A percentile compares a stretch with the other conserved stretches of the same genome.
phyloP scores from a whole-genome alignment of 1,139 yeast species.

The Meyerozyma carpophila region DNA sequence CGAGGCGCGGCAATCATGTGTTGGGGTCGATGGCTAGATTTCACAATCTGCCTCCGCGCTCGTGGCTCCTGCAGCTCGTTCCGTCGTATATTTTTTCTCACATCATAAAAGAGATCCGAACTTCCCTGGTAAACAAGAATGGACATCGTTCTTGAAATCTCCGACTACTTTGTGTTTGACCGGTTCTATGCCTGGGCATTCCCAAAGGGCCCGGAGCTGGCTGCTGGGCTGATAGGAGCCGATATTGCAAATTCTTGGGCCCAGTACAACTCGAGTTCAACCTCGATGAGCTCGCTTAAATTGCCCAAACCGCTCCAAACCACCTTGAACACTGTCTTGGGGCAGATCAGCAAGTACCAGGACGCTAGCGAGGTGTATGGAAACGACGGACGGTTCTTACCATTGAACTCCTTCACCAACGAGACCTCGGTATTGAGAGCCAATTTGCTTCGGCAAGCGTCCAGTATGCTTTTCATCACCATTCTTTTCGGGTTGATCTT shows the following conservation, averaged over 20 bases:
- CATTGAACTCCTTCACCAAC: slow-evolving; percentile 48
- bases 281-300: slow-evolving; percentile 3
- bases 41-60: no score
- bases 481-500: slow-evolving; percentile 80
- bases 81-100: neutral
- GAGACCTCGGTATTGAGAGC: slow-evolving; percentile 66
- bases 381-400: slow-evolving; percentile 24
- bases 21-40: no score
- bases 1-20: no score
- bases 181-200: slow-evolving; percentile 53
- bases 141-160: slow-evolving; percentile 85
- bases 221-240: slow-evolving; percentile 18
- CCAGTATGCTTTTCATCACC: slow-evolving; percentile 67
- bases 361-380: slow-evolving; percentile 37
- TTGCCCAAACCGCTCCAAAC: neutral
- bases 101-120: neutral
- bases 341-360: slow-evolving; percentile 22
- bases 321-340: slow-evolving; percentile 14
- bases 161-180: slow-evolving; percentile 71
- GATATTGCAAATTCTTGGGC: slow-evolving; percentile 12
- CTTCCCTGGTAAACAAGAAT: slow-evolving; percentile 24
- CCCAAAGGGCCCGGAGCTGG: slow-evolving; percentile 19
- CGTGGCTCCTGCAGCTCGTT: neutral
- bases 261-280: slow-evolving; percentile 9
- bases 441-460: slow-evolving; percentile 62